These are phyloP conservation scores for Amphibolis antarctica DNA, from an alignment of 106 monocot species.

Conservation along the genomic window DNA sequence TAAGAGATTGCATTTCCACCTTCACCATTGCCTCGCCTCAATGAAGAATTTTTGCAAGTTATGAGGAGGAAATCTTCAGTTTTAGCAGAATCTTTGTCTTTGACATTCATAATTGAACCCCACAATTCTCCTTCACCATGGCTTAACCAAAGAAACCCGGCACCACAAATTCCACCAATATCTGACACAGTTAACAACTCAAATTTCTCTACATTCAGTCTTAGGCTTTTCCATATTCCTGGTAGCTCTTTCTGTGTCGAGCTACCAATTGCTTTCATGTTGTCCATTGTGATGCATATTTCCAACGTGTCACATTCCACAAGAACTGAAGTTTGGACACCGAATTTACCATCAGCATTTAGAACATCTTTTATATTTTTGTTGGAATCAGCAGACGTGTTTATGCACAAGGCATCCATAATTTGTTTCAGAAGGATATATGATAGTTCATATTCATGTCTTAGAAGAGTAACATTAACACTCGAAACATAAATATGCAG, in stretches of 20 bases:
- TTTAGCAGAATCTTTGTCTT: constrained; percentile 9
- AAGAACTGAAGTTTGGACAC: constrained; percentile 48
- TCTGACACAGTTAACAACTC: constrained; percentile 69
- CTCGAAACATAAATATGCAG: constrained; percentile 39
- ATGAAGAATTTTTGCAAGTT: constrained; percentile 41
- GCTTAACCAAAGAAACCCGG: constrained; percentile 50
- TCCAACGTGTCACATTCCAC: constrained; percentile 58
- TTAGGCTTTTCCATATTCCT: constrained; percentile 61
- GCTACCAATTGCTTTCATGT: constrained; percentile 25
- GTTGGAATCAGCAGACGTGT: not conserved
- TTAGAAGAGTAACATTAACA: constrained; percentile 32
- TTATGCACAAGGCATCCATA: constrained; percentile 19
- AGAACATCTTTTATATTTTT: constrained; percentile 9
- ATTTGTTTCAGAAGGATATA: constrained; percentile 32
- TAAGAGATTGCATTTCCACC: constrained; percentile 65
- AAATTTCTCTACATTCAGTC: constrained; percentile 49
- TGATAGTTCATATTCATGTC: constrained; percentile 36
- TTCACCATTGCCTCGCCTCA: constrained; percentile 60
- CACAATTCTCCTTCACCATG: constrained; percentile 83
- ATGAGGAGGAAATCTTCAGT: constrained; percentile 58
- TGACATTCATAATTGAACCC: constrained; percentile 38
- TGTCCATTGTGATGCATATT: constrained; percentile 32
- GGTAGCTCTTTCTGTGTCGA: constrained; percentile 56
- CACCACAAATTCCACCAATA: constrained; percentile 47
- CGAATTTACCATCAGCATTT: constrained; percentile 6